Evolutionary conservation across 2,329 filamentous ascomycete species (phyloP).

Genomic region (Trichoderma sp.): DNA sequence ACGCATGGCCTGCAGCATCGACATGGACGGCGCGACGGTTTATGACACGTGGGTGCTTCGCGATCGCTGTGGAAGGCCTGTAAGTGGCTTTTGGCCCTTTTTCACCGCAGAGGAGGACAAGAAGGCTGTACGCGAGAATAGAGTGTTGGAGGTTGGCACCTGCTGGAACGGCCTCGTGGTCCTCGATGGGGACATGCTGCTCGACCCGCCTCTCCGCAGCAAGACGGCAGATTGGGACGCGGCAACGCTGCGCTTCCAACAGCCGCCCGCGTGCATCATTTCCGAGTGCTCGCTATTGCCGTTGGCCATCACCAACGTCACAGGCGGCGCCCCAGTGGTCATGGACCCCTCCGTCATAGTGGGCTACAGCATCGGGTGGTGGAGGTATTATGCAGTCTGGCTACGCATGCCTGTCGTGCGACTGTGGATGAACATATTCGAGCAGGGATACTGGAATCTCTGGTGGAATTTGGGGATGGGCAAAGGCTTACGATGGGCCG

Average conservation of each 20-base stretch:
- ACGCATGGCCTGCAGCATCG: slow-evolving; percentile 29
- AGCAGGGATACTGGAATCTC: slow-evolving; percentile 26
- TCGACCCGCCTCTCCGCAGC: slow-evolving; percentile 21
- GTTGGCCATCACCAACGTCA: slow-evolving; percentile 24
- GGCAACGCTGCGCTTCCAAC: slow-evolving; percentile 26
- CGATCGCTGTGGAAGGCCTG: slow-evolving; percentile 27
- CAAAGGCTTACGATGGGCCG: slow-evolving; percentile 24
- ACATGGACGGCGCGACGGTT: slow-evolving; percentile 30
- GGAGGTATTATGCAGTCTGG: slow-evolving; percentile 30
- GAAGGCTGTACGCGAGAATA: slow-evolving; percentile 21
- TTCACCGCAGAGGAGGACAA: slow-evolving; percentile 26
- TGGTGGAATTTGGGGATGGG: slow-evolving; percentile 29
- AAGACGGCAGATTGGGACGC: slow-evolving; percentile 19
- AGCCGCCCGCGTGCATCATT: slow-evolving; percentile 28
- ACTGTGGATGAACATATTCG: slow-evolving; percentile 28
- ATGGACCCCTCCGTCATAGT: slow-evolving; percentile 27
- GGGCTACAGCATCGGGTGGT: slow-evolving; percentile 27
- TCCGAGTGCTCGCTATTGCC: slow-evolving; percentile 29
- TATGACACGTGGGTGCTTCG: slow-evolving; percentile 30
- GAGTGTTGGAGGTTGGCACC: slow-evolving; percentile 26
- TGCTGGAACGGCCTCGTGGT: slow-evolving; percentile 30
- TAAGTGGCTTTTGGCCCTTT: slow-evolving; percentile 30
- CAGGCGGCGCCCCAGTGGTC: slow-evolving; percentile 28
- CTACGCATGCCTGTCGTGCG: slow-evolving; percentile 27
- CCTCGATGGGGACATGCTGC: slow-evolving; percentile 29